These are phyloP conservation scores for Eudorina sp. DNA, from an alignment of 139 green algal species.

Conservation along the genomic window DNA sequence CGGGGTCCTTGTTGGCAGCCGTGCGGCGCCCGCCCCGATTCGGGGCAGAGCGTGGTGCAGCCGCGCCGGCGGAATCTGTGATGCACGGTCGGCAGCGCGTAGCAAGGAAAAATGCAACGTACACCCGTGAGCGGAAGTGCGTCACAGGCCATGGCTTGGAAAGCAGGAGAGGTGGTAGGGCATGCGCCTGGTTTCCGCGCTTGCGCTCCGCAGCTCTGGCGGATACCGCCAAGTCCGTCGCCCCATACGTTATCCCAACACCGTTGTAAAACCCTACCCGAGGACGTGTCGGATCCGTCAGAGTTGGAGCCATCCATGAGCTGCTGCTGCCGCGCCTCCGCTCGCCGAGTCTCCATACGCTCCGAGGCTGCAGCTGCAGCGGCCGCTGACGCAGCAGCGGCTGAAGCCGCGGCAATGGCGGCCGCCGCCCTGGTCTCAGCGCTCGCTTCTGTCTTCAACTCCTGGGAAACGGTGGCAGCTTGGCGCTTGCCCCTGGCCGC, in stretches of 20 bases:
- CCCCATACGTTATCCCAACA: too few relatives aligned
- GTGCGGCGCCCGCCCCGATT: neutral
- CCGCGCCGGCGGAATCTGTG: conserved; percentile 12
- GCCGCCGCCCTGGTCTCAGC: neutral
- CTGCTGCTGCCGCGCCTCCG: neutral
- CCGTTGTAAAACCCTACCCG: neutral
- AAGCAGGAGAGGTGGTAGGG: too few relatives aligned
- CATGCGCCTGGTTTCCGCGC: too few relatives aligned
- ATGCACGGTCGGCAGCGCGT: too few relatives aligned
- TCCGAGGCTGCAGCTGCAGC: neutral
- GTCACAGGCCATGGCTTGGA: too few relatives aligned
- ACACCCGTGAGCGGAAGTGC: too few relatives aligned
- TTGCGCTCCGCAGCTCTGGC: too few relatives aligned
- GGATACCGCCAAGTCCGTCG: too few relatives aligned
- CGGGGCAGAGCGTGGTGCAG: neutral
- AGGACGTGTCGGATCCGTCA: conserved; percentile 17
- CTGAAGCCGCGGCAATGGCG: neutral
- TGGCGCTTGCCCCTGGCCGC: conserved; percentile 1
- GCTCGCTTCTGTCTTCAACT: neutral
- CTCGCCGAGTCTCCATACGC: neutral
- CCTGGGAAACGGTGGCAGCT: neutral
- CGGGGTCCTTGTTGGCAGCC: conserved; percentile 16
- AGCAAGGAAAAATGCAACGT: too few relatives aligned
- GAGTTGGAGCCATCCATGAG: neutral
- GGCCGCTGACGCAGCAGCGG: neutral